A percentile compares a stretch with the other conserved stretches of the same genome.
These are phyloP conservation scores for Eimeria falciformis DNA, from an alignment of 169 alveolate genomes.

Conservation along the genomic window DNA sequence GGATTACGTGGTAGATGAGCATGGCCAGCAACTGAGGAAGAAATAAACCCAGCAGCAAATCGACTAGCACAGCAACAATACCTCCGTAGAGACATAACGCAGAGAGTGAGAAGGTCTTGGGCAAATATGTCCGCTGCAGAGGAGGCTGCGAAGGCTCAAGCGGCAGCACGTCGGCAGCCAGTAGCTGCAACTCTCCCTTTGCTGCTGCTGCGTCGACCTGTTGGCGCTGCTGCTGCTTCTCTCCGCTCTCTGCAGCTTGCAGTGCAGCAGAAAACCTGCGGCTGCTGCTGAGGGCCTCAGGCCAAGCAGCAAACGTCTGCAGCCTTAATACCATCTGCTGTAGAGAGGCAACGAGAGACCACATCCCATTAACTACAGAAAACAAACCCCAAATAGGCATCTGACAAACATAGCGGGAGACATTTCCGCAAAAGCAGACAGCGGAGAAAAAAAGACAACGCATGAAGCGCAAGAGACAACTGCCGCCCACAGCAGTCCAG, in stretches of 20 bases:
- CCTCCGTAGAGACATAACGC: slow-evolving; percentile 49
- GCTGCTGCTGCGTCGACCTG: slow-evolving; percentile 57
- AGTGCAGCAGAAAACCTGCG: slow-evolving; percentile 27
- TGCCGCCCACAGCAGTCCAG: neutral
- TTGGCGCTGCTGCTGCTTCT: slow-evolving; percentile 58
- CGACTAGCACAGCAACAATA: slow-evolving; percentile 26
- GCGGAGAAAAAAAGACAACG: neutral
- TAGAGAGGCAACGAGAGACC: slow-evolving; percentile 42
- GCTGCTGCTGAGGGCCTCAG: slow-evolving; percentile 40
- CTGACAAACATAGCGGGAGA: slow-evolving; percentile 10
- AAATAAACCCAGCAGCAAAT: slow-evolving; percentile 65
- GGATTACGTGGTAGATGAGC: slow-evolving; percentile 25
- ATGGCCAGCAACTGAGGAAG: slow-evolving; percentile 68
- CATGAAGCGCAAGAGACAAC: neutral
- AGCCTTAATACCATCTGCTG: slow-evolving; percentile 25
- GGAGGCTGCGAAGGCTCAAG: slow-evolving; percentile 38
- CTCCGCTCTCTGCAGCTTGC: neutral
- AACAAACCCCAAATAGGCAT: slow-evolving; percentile 44
- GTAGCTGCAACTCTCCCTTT: slow-evolving; percentile 21
- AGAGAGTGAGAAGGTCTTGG: slow-evolving; percentile 23
- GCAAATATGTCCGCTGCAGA: slow-evolving; percentile 20
- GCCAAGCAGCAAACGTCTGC: slow-evolving; percentile 32
- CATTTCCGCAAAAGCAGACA: neutral
- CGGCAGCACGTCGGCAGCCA: neutral
- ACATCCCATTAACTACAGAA: neutral